Percentiles rank a stretch among this genome's conserved stretches.
Conservation (phyloP, 177 flowering plant genomes). For the Vitis hybrid region DNA sequence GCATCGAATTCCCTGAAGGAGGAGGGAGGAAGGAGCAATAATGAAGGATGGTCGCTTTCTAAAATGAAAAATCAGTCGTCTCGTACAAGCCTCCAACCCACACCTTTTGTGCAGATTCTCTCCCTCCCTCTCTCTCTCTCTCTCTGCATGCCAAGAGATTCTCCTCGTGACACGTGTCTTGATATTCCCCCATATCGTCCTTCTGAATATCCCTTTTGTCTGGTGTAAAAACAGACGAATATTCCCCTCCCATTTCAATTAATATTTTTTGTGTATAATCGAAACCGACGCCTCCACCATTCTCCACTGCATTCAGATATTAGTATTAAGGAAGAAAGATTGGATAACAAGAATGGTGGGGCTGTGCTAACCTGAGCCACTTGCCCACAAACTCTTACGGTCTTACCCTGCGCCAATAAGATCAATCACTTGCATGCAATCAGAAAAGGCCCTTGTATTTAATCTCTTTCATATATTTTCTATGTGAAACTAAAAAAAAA, state of each 20-base stretch:
- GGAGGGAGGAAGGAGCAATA: conserved; percentile 18
- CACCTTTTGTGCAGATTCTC: conserved; percentile 64
- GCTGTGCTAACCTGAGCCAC: no score
- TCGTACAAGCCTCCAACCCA: conserved; percentile 71
- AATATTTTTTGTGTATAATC: conserved; percentile 7
- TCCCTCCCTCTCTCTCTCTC: conserved; percentile 1
- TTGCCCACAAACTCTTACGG: no score
- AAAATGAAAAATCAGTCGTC: conserved; percentile 43
- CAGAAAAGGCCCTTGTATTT: no score
- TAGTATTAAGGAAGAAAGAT: neutral
- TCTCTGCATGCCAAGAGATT: conserved; percentile 27
- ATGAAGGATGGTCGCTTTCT: conserved; percentile 53
- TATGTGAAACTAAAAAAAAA: no score
- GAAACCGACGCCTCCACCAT: conserved; percentile 11
- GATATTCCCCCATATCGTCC: conserved; percentile 46
- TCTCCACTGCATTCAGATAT: no score
- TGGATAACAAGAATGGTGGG: neutral
- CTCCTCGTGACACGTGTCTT: conserved; percentile 58
- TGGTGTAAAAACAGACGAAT: conserved; percentile 32
- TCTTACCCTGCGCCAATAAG: no score
- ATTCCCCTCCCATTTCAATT: conserved; percentile 25
- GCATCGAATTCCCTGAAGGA: neutral
- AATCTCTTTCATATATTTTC: no score
- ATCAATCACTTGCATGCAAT: no score
- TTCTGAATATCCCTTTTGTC: conserved; percentile 87